Percentiles rank a stretch among this genome's conserved stretches.
Evolutionary conservation across 2,329 filamentous ascomycete genomes (phyloP).

Genomic region (Calonectria hongkongensis): DNA sequence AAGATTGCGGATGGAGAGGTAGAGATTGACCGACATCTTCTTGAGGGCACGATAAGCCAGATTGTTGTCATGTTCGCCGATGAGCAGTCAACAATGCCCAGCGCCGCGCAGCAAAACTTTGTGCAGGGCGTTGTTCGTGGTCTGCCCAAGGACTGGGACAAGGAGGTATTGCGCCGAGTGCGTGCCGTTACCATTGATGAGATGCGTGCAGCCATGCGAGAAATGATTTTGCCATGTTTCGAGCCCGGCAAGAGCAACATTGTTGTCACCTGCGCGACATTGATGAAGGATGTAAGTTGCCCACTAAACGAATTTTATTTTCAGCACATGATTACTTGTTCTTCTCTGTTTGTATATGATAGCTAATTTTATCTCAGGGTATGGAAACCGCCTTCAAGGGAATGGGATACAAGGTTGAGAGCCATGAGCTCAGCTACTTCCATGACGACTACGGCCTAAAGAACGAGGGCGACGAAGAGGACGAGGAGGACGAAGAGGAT

Average conservation of each 20-base stretch:
- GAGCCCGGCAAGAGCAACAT: constrained; percentile 87
- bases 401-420: constrained; percentile 86
- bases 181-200: constrained; percentile 84
- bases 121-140: constrained; percentile 86
- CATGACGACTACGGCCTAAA: constrained; percentile 92
- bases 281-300: constrained; percentile 85
- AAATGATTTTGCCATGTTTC: constrained; percentile 88
- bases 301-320: background rate
- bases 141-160: constrained; percentile 85
- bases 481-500: constrained; percentile 67
- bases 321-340: constrained; percentile 44
- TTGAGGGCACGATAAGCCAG: constrained; percentile 92
- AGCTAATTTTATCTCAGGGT: constrained; percentile 68
- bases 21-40: constrained; percentile 85
- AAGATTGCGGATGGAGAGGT: constrained; percentile 83
- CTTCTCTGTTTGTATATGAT: background rate
- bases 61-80: constrained; percentile 92
- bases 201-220: constrained; percentile 83
- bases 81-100: constrained; percentile 89
- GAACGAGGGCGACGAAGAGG: constrained; percentile 76
- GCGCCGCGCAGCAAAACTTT: constrained; percentile 89
- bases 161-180: constrained; percentile 85
- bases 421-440: constrained; percentile 85
- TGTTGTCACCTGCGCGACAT: constrained; percentile 89
- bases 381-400: constrained; percentile 84